Evolutionary conservation across 306 rosid genomes (phyloP), one percentile per base, ranked within the genome.

Genomic region (Malus sylvestris): DNA sequence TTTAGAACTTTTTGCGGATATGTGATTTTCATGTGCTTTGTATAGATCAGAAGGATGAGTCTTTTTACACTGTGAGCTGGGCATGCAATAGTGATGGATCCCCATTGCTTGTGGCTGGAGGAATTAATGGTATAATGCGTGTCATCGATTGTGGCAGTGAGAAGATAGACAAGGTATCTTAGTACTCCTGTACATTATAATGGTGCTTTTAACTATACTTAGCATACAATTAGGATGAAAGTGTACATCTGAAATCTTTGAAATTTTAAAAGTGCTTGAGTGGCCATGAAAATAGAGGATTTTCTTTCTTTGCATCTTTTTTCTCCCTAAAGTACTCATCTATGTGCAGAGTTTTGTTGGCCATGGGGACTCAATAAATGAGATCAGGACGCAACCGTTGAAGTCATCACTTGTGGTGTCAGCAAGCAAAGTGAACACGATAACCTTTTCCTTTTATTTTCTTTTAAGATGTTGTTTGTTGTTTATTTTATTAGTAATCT

Each of bases 311-410:
- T 68, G 60, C 68, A 52, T 68, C 61, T 66, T 65, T 70, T 77
- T 67, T 49, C 76, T 67, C 32, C 53, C 72, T 53, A 71, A 55
- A 0, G 2, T 55, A 19, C n/a, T 45, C 40, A 61, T 68, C 69
- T 72, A 57, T 71, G 8, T 75, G 78, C 89, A 95, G 99, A 91
- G 96, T 83, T 92, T 95, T 81, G 89, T 95, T 64, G 99, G 98
- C 82, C 99, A 95, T 81, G 99, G 99, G 29, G 97, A 91, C 74
- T 89, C 98, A 44, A 85, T 95, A 85, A 95, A 95, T 74, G 99
- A 95, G 84, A 85, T 95, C 83, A 90, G 97, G 83, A 92, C 99
- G 75, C 99, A 95, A 75, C 73, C 93, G 23, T 73, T 92, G 78
- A 89, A 82, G 82, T 91, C 99, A 67, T 78, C 97, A 65, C 98